Base-by-base conservation (phyloP, 2,329 filamentous ascomycete species). In the Bimuria novae-zelandiae region DNA sequence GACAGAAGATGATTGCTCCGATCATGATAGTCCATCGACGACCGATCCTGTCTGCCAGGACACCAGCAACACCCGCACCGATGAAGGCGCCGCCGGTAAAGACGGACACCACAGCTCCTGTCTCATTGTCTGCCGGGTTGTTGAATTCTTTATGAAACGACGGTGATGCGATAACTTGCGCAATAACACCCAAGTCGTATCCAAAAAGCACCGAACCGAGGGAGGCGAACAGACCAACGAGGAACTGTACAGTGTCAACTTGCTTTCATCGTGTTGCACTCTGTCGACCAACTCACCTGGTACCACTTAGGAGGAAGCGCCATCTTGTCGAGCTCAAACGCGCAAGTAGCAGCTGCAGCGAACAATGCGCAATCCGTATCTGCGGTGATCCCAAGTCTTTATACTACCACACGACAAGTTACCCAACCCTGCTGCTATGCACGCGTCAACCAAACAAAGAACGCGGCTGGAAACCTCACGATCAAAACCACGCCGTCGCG, bases 41-140 rank as follows among this genome's bases (percentile, higher is more conserved):
- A 37, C 90, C 89, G 2, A 90, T 73, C 51, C 69, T 77, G 68
- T 92, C 85, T 57, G 86, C 85, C 30, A 76, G 63, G 1, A 83
- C 80, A 54, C 89, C 89, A 33, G 85, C 89, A 30, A 84, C 75
- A 27, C 77, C 76, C 22, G 88, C 85, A 7, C 88, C 89, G 58
- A 88, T 82, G 74, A 90, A 90, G 19, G 89, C 89, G 39, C 89
- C 85, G 2, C 82, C 87, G 0, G 89, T 93, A 71, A 93, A 92
- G 54, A 92, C 80, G 1, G 88, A 89, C 1, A 92, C 89, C 0
- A 91, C 87, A 3, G 88, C 83, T 48, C 88, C 89, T 32, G 81
- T 86, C 49, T 79, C 73, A 56, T 75, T 67, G 7, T 66, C 54
- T 25, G 56, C 69, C 0, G 77, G 74, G 0, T 74, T 3, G 22